Percentiles rank a stretch among this genome's conserved stretches.
phyloP scores from a whole-genome alignment of 441 rosid genomes.

The Gossypium laxum region DNA sequence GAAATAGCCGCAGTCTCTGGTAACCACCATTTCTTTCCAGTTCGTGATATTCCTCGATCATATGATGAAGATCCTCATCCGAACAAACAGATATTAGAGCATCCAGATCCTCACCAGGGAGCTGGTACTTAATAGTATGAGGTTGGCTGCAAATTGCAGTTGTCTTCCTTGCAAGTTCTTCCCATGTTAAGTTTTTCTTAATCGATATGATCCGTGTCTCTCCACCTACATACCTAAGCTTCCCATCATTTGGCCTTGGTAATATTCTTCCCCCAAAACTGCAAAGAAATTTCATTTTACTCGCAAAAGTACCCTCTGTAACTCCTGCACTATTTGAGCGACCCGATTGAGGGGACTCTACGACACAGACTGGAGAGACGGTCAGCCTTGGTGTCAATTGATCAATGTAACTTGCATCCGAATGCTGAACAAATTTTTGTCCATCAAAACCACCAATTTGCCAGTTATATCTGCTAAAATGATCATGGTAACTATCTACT shows the following conservation, averaged over 20 bases:
- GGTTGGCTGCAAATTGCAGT: conserved; percentile 37
- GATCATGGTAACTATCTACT: conserved; percentile 22
- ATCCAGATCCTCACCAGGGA: conserved; percentile 62
- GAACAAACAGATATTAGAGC: conserved; percentile 49
- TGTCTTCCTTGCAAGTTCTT: conserved; percentile 40
- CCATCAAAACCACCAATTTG: conserved; percentile 20
- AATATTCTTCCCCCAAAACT: conserved; percentile 57
- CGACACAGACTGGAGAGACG: conserved; percentile 8
- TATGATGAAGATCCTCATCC: conserved; percentile 48
- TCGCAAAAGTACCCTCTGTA: conserved; percentile 22
- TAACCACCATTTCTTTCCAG: conserved; percentile 37
- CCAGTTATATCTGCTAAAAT: conserved; percentile 14
- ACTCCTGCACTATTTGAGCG: conserved; percentile 26
- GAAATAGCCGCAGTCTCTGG: conserved; percentile 47
- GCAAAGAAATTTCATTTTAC: conserved; percentile 48
- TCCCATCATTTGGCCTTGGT: conserved; percentile 49
- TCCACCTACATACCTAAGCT: conserved; percentile 56
- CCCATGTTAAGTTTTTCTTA: conserved; percentile 29
- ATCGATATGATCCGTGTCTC: conserved; percentile 50
- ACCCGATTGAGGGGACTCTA: conserved; percentile 35
- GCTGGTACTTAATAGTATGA: conserved; percentile 51
- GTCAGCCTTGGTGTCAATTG: conserved; percentile 7
- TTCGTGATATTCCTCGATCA: conserved; percentile 56
- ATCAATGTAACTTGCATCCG: conserved; percentile 16
- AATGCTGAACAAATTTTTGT: conserved; percentile 5